phyloP scores from a whole-genome alignment of 306 rosid species.

The Prunus dulcis region DNA sequence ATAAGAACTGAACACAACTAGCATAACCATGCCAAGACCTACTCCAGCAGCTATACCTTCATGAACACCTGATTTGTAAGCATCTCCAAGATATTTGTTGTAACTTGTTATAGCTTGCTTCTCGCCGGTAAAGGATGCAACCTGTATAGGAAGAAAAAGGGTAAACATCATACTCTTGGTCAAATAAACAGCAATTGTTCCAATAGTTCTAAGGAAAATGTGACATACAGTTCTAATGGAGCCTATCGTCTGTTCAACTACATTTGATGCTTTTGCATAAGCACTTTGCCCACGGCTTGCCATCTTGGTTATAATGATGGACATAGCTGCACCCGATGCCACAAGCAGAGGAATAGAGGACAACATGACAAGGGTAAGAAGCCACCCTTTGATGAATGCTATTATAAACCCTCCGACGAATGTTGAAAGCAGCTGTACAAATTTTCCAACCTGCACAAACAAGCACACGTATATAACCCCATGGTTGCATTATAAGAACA shows the following conservation, averaged over 20 bases:
- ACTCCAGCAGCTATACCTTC: conserved; percentile 65
- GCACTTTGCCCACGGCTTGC: conserved; percentile 74
- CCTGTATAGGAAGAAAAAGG: conserved; percentile 35
- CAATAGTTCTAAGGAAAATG: neutral
- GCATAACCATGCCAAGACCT: conserved; percentile 61
- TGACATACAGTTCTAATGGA: conserved; percentile 78
- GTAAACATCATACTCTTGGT: conserved; percentile 8
- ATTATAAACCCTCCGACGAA: conserved; percentile 64
- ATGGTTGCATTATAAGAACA: neutral
- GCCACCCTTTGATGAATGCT: conserved; percentile 87
- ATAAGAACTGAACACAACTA: conserved; percentile 54
- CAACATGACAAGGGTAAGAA: conserved; percentile 73
- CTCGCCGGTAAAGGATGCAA: conserved; percentile 86
- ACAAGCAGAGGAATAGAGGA: conserved; percentile 75
- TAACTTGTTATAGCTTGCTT: conserved; percentile 61
- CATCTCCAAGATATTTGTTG: conserved; percentile 51
- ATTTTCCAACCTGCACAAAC: conserved; percentile 70
- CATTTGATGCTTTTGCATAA: conserved; percentile 73
- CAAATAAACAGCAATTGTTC: conserved; percentile 6
- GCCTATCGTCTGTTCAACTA: conserved; percentile 87
- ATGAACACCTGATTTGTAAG: conserved; percentile 68
- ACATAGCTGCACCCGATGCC: conserved; percentile 57
- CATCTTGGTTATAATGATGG: conserved; percentile 48
- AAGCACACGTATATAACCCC: neutral
- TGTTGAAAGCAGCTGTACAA: conserved; percentile 59